A percentile compares a stretch with the other conserved stretches of the same genome.
Conservation (phyloP, 805 yeast genomes). For the Monosporozyma aerobia region DNA sequence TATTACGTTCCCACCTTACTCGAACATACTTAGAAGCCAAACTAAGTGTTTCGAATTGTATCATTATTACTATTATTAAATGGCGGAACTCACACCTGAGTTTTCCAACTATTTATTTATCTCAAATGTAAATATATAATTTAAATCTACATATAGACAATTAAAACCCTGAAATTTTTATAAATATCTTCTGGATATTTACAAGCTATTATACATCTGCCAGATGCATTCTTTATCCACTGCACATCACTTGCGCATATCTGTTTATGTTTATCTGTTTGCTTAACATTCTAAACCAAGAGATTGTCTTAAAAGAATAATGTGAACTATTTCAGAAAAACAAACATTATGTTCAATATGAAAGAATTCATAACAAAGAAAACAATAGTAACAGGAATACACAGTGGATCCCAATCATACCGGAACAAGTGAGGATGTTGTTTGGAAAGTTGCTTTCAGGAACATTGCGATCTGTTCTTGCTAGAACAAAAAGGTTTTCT, state of each 20-base stretch:
- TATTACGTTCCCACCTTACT: not conserved
- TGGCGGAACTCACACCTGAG: not conserved
- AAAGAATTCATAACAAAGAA: not conserved
- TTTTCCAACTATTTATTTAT: not conserved
- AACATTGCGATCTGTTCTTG: not conserved
- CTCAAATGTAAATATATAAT: not conserved
- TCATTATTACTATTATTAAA: slow-evolving; percentile 1
- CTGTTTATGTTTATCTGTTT: not conserved
- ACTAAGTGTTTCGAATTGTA: slow-evolving; percentile 1
- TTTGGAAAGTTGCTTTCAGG: not conserved
- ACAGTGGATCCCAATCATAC: not conserved
- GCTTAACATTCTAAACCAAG: not conserved
- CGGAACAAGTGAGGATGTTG: not conserved
- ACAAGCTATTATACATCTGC: not conserved
- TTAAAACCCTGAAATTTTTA: not conserved
- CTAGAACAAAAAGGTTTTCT: not conserved
- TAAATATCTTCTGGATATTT: not conserved
- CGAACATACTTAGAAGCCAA: not conserved
- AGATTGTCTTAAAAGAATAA: not conserved
- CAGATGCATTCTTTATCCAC: not conserved
- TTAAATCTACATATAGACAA: not conserved
- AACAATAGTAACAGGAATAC: not conserved
- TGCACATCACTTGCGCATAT: not conserved
- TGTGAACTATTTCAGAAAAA: not conserved
- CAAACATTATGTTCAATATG: not conserved